Conservation (phyloP, 2,329 filamentous ascomycete genomes). For the Berkeleyomyces basicola region DNA sequence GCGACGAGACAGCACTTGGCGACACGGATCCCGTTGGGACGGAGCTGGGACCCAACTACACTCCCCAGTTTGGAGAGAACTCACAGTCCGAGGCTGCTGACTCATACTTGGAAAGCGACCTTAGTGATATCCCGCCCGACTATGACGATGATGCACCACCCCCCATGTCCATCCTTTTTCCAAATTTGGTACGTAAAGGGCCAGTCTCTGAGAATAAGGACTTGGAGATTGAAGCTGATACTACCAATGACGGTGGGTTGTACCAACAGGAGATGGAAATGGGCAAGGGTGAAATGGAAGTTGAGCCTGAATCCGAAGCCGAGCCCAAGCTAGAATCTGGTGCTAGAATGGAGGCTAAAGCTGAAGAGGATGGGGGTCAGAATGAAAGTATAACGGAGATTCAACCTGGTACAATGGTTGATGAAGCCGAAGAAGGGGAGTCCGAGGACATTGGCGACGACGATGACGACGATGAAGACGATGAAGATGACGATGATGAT, state of each 20-base stretch:
- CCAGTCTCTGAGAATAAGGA: constrained; percentile 9
- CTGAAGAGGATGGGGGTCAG: background rate
- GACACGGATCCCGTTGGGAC: constrained; percentile 16
- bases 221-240: background rate
- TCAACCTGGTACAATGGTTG: background rate
- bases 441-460: constrained; percentile 6
- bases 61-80: constrained; percentile 18
- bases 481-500: constrained; percentile 13
- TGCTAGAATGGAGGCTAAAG: background rate
- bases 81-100: constrained; percentile 16
- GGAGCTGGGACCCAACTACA: constrained; percentile 20
- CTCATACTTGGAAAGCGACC: constrained; percentile 52
- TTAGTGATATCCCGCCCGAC: constrained; percentile 45
- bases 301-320: background rate
- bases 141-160: constrained; percentile 41
- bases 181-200: constrained; percentile 24
- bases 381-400: no score
- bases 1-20: constrained; percentile 15
- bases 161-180: constrained; percentile 28
- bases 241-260: background rate
- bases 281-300: background rate
- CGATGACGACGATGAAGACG: constrained; percentile 16
- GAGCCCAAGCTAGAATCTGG: background rate
- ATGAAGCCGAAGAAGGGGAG: background rate
- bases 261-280: background rate